Base-by-base conservation (phyloP, 2,329 filamentous ascomycete species). In the Mycosphaerella sp. region DNA sequence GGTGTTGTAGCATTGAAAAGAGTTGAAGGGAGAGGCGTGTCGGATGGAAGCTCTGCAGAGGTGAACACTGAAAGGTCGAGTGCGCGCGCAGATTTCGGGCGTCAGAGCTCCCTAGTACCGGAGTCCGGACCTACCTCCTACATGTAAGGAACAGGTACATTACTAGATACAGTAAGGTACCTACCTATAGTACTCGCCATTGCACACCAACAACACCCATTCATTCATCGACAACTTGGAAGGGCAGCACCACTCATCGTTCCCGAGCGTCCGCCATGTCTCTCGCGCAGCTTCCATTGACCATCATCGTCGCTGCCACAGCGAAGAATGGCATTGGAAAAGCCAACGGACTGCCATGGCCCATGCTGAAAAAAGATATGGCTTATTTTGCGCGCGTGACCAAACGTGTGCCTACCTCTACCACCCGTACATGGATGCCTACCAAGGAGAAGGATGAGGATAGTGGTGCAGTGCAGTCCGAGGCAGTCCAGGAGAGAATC, bases 301-400 rank as follows among this genome's bases (percentile, higher is more conserved):
- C 89, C n/a, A 81, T 96, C 64, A 86, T 97, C 70, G 89, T 96
- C 64, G 92, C 89, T n/a, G 86, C 91, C 14, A 95, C 91, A n/a
- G 84, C 85, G 49, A 77, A 76, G 39, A 82, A 96, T 77, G 93
- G 93, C 69, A 97, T 98, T 65, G 93, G 93, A 55, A 78, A 81
- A 45, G 78, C 79, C 56, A 89, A 89, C 56, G 80, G 78, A 3
- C 82, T 98, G 51, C 93, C 93, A 3, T 98, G 93, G 93, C 88
- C 86, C 0, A 86, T 86, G 42, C 80, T 97, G 34, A 88, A 84
- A 71, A 84, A 86, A 59, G 93, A 98, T 73, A 95, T 98, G 89
- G 83, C 84, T 39, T 97, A 95, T 71, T 98, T 98, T 70, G 87
- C 89, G 14, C 85, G 91, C 55, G 86, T 95, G 40, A 97, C 92